Evolutionary conservation across 768 basidiomycete species (phyloP).

Genomic region (Hericium erinaceus): DNA sequence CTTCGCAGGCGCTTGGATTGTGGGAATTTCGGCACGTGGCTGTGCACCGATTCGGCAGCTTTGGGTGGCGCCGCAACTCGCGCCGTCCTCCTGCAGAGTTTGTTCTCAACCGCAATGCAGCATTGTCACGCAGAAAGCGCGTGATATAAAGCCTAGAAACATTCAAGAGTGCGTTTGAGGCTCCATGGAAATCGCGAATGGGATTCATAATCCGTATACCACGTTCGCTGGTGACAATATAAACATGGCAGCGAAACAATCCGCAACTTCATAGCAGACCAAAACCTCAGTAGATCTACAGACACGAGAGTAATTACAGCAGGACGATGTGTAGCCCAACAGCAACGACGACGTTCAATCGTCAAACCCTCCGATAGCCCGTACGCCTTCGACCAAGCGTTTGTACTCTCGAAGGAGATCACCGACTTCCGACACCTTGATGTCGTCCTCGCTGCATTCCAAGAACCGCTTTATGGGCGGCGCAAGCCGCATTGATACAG

Average conservation of each 20-base stretch:
- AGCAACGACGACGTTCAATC: slow-evolving; percentile 8
- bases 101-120: too few relatives aligned
- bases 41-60: neutral
- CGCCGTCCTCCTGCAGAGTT: slow-evolving; percentile 3
- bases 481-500: slow-evolving; percentile 34
- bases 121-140: too few relatives aligned
- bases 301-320: neutral
- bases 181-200: neutral
- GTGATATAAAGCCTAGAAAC: too few relatives aligned
- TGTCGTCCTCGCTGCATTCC: slow-evolving; percentile 64
- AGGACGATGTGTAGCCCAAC: neutral
- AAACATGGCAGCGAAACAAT: neutral
- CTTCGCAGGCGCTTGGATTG: neutral
- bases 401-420: slow-evolving; percentile 78
- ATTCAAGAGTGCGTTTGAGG: neutral
- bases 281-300: neutral
- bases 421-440: slow-evolving; percentile 72
- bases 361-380: slow-evolving; percentile 49
- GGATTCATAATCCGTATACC: neutral
- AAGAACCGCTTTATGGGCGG: slow-evolving; percentile 66
- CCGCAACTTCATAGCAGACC: neutral
- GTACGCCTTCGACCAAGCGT: slow-evolving; percentile 61
- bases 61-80: neutral
- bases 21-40: slow-evolving; percentile 6
- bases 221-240: neutral